Percentiles rank a stretch among this genome's conserved stretches.
phyloP scores from a whole-genome alignment of 176 grass and related monocot species.

The Aechmea fasciata region DNA sequence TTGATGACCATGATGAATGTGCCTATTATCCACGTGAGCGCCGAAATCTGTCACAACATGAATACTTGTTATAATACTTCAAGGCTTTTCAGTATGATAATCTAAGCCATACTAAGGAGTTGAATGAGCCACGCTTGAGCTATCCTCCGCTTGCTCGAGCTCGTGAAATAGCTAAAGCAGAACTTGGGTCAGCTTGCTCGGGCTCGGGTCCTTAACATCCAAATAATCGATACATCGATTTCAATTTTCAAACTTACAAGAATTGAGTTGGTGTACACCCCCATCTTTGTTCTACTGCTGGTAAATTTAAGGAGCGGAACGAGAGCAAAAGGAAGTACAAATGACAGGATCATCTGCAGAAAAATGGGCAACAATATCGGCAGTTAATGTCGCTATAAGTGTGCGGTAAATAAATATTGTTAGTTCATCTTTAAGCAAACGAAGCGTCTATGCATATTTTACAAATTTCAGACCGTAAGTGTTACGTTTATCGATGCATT shows the following conservation, averaged over 20 bases:
- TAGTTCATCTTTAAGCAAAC: no score
- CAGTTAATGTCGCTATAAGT: neutral
- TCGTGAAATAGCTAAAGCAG: neutral
- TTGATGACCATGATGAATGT: slow-evolving; percentile 68
- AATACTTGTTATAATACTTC: neutral
- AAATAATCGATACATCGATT: neutral
- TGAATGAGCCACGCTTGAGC: no score
- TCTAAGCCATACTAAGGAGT: neutral
- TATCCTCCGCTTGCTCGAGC: neutral
- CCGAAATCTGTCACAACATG: slow-evolving; percentile 39
- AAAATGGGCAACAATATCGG: neutral
- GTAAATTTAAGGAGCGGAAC: slow-evolving; percentile 96
- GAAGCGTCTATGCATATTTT: neutral
- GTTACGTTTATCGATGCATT: neutral
- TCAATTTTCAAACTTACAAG: slow-evolving; percentile 30
- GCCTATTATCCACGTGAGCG: slow-evolving; percentile 73
- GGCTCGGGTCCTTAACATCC: no score
- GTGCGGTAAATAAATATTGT: neutral
- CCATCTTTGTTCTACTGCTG: slow-evolving; percentile 91
- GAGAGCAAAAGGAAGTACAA: slow-evolving; percentile 93
- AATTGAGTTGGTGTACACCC: slow-evolving; percentile 57
- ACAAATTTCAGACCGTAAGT: neutral
- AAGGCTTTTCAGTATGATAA: neutral
- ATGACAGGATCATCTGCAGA: slow-evolving; percentile 95
- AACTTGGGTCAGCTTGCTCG: no score